Percentiles rank a stretch among this genome's conserved stretches.
These are phyloP conservation scores for Astrothelium subdiscretum DNA, from an alignment of 495 filamentous ascomycete species.

Conservation along the genomic window DNA sequence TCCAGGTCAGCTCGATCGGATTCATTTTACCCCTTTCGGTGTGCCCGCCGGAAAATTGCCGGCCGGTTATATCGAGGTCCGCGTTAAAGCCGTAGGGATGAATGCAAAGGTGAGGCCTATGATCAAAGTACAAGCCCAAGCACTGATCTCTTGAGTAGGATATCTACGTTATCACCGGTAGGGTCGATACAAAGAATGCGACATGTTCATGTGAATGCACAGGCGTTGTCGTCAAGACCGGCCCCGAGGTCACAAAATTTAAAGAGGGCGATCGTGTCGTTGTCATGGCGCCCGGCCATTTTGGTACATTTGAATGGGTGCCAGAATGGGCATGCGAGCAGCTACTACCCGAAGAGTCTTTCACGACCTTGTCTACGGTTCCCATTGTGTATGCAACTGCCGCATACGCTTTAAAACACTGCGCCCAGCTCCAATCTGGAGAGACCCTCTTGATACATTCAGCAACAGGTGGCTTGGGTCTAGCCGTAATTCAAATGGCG, in stretches of 20 bases:
- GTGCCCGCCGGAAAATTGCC: too few relatives aligned
- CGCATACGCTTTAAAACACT: conserved; percentile 28
- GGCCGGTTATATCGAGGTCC: neutral
- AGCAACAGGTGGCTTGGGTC: conserved; percentile 36
- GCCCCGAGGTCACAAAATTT: neutral
- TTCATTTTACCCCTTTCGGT: too few relatives aligned
- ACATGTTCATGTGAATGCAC: neutral
- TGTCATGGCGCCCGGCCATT: neutral
- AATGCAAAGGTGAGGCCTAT: too few relatives aligned
- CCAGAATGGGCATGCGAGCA: neutral
- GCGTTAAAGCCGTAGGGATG: neutral
- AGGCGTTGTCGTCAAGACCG: neutral
- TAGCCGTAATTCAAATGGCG: conserved; percentile 37
- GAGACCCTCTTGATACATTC: conserved; percentile 41
- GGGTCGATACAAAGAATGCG: neutral
- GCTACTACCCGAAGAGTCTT: neutral
- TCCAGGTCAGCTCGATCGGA: too few relatives aligned
- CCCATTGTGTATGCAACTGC: conserved; percentile 31
- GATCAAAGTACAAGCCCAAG: neutral
- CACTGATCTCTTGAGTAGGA: neutral
- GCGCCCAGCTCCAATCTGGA: conserved; percentile 23
- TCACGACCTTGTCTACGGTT: conserved; percentile 35
- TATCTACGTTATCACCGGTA: neutral
- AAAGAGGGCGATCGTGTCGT: conserved; percentile 5
- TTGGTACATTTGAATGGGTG: neutral